A percentile compares a stretch with the other conserved stretches of the same genome.
These are phyloP conservation scores for Shiraia sp. DNA, from an alignment of 2,329 filamentous ascomycete species.

Conservation along the genomic window DNA sequence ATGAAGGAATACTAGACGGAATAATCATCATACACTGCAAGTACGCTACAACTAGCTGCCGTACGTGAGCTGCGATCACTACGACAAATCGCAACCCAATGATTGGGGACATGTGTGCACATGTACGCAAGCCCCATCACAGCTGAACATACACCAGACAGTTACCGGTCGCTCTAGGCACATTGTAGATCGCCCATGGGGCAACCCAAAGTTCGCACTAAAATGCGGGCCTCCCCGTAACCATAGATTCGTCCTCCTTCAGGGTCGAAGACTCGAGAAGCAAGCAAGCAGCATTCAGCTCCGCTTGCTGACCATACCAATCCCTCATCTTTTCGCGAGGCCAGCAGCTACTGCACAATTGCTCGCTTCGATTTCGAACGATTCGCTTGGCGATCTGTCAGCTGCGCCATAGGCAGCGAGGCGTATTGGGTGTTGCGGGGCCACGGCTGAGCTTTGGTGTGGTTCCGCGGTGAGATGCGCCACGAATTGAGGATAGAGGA, in stretches of 20 bases:
- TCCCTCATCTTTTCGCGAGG: background rate
- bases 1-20: too few species aligned
- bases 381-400: slow-evolving; percentile 16
- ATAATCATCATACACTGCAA: too few species aligned
- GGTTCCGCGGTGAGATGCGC: slow-evolving; percentile 6
- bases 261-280: too few species aligned
- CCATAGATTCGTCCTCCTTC: too few species aligned
- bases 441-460: slow-evolving; percentile 4
- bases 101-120: too few species aligned
- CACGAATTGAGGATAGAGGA: background rate
- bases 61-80: too few species aligned
- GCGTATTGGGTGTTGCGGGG: slow-evolving; percentile 7
- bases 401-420: slow-evolving; percentile 10
- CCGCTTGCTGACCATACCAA: too few species aligned
- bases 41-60: too few species aligned
- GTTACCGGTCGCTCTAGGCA: background rate
- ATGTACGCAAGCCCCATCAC: slow-evolving; percentile 10
- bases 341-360: slow-evolving; percentile 9
- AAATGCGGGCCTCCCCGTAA: slow-evolving; percentile 1
- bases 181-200: slow-evolving; percentile 2
- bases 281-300: background rate
- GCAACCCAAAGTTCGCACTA: background rate
- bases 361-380: slow-evolving; percentile 19
- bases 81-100: too few species aligned
- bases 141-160: slow-evolving; percentile 4